These are phyloP conservation scores for Trichosporon ovoides DNA, from an alignment of 1,284 basidiomycete genomes.

Conservation along the genomic window DNA sequence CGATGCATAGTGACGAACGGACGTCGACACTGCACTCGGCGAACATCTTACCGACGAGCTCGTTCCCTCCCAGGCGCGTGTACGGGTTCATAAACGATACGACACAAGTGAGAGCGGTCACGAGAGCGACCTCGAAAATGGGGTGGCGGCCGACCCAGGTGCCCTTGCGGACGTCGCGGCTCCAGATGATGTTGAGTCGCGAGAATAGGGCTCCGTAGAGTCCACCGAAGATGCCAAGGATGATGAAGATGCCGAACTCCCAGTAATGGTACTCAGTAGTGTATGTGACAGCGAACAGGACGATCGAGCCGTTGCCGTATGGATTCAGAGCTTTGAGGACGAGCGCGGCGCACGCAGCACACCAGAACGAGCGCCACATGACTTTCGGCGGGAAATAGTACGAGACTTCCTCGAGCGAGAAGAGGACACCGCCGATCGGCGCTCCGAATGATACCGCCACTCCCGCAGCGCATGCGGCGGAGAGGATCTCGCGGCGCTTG, in stretches of 20 bases:
- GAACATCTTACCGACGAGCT: conserved; percentile 80
- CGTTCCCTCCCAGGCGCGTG: conserved; percentile 88
- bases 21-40: conserved; percentile 67
- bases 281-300: conserved; percentile 48
- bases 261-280: conserved; percentile 47
- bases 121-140: conserved; percentile 74
- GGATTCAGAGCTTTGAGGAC: conserved; percentile 85
- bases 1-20: conserved; percentile 66
- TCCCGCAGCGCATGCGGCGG: conserved; percentile 74
- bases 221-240: conserved; percentile 84
- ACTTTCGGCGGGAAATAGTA: conserved; percentile 93
- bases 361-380: conserved; percentile 92
- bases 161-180: conserved; percentile 68
- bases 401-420: conserved; percentile 88
- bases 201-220: conserved; percentile 92
- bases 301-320: conserved; percentile 60
- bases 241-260: conserved; percentile 63
- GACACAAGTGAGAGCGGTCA: conserved; percentile 67
- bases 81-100: conserved; percentile 85
- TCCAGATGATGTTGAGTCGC: conserved; percentile 78
- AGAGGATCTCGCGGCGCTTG: conserved; percentile 88
- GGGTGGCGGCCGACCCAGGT: conserved; percentile 78
- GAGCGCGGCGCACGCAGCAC: conserved; percentile 87
- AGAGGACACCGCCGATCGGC: conserved; percentile 86
- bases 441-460: conserved; percentile 69